Evolutionary conservation across 768 basidiomycete genomes (phyloP), one percentile per base, ranked within the genome.

Genomic region (Pisolithus marmoratus): DNA sequence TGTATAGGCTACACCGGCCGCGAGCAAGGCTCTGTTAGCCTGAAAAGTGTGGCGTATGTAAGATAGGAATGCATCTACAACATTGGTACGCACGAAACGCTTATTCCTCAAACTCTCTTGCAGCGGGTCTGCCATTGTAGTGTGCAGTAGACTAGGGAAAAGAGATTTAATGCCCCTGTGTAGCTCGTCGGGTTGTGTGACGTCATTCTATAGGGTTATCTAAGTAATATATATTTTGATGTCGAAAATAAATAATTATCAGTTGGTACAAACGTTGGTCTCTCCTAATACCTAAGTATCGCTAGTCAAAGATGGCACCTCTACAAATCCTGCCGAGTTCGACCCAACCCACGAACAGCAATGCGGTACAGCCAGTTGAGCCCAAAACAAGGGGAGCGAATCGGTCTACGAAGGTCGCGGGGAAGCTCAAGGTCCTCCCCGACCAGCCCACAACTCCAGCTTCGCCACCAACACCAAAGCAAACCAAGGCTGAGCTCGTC

Each of bases 391-490:
- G 87, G 49, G 86, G 87, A 0, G 86, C 87, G 14, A 88, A 89
- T 59, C 76, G 88, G 57, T 83, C 86, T 19, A 89, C 88, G 1
- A 90, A 90, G 63, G 80, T 85, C 8, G 84, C 85, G 12, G 88
- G 89, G 41, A 93, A 93, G 66, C 81, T 93, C 57, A 92, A 93
- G 63, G 88, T 93, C 15, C 76, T 93, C 27, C 90, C 90, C 45
- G 90, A 93, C 63, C 85, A 92, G 61, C 88, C 86, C 6, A 85
- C 88, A 31, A 72, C 75, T 14, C 56, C 58, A 3, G 55, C 71
- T 5, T 9, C 43, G 12, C 17, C 72, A 29, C 64, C 74, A 37
- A 59, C 69, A 37, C 51, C 31, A 22, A 54, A 36, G 7, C 54
- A 38, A 19, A 8, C 12, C 20, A 51, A 54, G 27, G 38, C 63